A percentile compares a stretch with the other conserved stretches of the same genome.
Conservation (phyloP, 139 green algal genomes). For the Tetraselmis chui region DNA sequence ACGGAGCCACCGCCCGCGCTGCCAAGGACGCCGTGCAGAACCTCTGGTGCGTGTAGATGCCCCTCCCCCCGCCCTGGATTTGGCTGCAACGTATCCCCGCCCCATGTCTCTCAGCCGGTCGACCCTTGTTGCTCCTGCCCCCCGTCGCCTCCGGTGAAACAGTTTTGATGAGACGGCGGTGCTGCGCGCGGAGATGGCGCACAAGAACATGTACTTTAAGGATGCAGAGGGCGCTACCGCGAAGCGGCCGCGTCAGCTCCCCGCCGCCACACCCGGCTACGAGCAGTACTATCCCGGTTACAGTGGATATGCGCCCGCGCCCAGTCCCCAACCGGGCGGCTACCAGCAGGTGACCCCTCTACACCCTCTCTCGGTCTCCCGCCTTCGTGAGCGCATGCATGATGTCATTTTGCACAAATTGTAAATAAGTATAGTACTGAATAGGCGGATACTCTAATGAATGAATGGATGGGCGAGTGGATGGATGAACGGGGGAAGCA, state of each 20-base stretch:
- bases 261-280: neutral
- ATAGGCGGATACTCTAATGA: too few species aligned
- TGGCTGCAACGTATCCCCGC: neutral
- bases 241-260: conserved; percentile 28
- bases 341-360: too few species aligned
- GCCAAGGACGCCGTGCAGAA: conserved; percentile 50
- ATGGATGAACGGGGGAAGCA: too few species aligned
- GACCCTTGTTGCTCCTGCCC: neutral
- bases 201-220: conserved; percentile 57
- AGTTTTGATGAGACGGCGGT: conserved; percentile 62
- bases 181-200: conserved; percentile 44
- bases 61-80: neutral
- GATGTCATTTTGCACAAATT: too few species aligned
- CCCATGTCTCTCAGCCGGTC: neutral
- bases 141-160: conserved; percentile 4
- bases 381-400: too few species aligned
- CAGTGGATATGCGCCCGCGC: neutral
- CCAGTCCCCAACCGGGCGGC: neutral
- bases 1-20: conserved; percentile 32
- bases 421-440: too few species aligned
- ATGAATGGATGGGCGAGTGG: too few species aligned
- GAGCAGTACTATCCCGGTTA: neutral
- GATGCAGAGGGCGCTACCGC: conserved; percentile 33
- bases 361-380: too few species aligned
- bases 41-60: conserved; percentile 34